These are phyloP conservation scores for Quercus parvula DNA, from an alignment of 306 rosid genomes.

Conservation along the genomic window DNA sequence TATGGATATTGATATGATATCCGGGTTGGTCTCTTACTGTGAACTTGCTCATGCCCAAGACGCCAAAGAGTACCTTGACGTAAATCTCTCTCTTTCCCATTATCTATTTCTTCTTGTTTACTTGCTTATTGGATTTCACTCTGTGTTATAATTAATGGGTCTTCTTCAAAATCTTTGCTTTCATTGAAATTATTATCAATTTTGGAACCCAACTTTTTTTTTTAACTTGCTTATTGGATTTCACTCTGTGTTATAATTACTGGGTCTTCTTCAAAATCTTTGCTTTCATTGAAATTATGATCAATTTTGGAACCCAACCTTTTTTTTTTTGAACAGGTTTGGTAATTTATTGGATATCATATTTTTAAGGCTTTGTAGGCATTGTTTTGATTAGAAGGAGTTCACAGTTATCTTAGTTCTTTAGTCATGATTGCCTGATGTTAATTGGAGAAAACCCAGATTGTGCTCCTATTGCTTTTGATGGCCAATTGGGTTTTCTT, in stretches of 20 bases:
- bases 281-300: not conserved
- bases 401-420: not conserved
- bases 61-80: conserved; percentile 93
- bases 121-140: not conserved
- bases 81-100: conserved; percentile 22
- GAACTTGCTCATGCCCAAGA: conserved; percentile 81
- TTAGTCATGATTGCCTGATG: not conserved
- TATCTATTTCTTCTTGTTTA: not conserved
- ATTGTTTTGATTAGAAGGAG: not conserved
- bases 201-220: not conserved
- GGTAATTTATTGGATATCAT: too few species aligned
- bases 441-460: not conserved
- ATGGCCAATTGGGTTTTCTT: not conserved
- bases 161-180: not conserved
- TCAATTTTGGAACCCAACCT: not conserved
- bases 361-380: not conserved
- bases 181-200: not conserved
- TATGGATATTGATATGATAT: conserved; percentile 70
- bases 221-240: not conserved
- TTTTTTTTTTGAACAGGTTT: not conserved
- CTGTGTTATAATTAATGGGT: not conserved
- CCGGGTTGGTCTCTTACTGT: conserved; percentile 88
- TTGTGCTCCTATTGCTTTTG: not conserved
- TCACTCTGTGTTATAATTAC: not conserved
- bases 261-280: not conserved